Base-by-base conservation (phyloP, 73 alveolate genomes). In the Paramecium tetraurelia region DNA sequence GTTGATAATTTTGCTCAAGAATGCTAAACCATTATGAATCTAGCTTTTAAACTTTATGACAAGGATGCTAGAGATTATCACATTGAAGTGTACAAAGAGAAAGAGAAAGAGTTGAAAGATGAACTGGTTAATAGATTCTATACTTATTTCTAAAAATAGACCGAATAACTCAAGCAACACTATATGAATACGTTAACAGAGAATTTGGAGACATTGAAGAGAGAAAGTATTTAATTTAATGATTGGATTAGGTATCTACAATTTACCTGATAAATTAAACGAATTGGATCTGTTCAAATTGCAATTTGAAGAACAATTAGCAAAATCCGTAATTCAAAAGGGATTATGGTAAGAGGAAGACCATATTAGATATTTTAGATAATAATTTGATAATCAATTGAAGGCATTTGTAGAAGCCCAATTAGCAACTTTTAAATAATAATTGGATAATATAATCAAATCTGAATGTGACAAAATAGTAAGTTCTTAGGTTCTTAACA, bases 31-130 rank as follows among this genome's bases (percentile, higher is more conserved):
- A 72, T 72, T 9, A 2, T 36, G 35, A 22, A 2, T 29, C 3
- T n/a, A 11, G 57, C 59, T 5, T 0, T 10, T n/a, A 58, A 68
- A 63, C 33, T 40, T 24, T 86, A 86, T 38, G 87, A 58, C 21
- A 48, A 38, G 7, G 93, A 86, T 48, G 83, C 93, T 63, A 24
- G 70, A 59, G 83, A 86, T 86, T 86, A 86, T 86, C 88, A 63
- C 35, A 36, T 21, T 48, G 85, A 86, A 24, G 85, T 86, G 10
- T 63, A 40, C 16, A 20, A 29, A 40, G 93, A 86, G 21, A 86
- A 63, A 77, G 59, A 57, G 40, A 86, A 86, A 41, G 93, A 63
- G 63, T 40, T 86, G 18, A 59, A 38, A 48, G 93, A 86, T 59
- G 93, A 86, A 68, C 11, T 86, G 41, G 63, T 63, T n/a, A 59